Conservation (phyloP, 192 early-diverging fungal genomes). For the Lunasporangiospora selenospora region DNA sequence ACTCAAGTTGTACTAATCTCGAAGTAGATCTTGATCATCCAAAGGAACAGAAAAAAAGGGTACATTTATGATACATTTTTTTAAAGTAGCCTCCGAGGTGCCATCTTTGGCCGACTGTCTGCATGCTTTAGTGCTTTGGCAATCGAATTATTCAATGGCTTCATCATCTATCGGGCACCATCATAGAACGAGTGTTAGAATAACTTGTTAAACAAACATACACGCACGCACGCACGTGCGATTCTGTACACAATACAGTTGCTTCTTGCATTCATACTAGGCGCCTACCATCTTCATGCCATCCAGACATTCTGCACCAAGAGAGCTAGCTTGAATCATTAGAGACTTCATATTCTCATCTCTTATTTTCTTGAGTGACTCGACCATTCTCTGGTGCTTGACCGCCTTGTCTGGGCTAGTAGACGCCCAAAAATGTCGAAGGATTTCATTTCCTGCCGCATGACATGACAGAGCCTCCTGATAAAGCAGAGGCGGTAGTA, state of each 20-base stretch:
- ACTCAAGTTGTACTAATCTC: conserved; percentile 31
- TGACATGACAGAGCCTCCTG: conserved; percentile 52
- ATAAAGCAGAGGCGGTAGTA: conserved; percentile 48
- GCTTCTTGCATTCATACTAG: conserved; percentile 24
- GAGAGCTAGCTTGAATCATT: conserved; percentile 40
- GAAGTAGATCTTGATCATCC: background rate
- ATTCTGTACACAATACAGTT: conserved; percentile 3
- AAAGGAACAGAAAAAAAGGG: background rate
- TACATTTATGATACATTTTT: too few species aligned
- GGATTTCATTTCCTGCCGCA: conserved; percentile 59
- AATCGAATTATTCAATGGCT: conserved; percentile 48
- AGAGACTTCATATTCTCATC: conserved; percentile 51
- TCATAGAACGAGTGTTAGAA: too few species aligned
- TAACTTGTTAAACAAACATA: too few species aligned
- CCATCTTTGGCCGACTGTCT: conserved; percentile 13
- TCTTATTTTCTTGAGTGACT: conserved; percentile 49
- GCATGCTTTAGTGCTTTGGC: conserved; percentile 54
- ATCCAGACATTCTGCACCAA: conserved; percentile 29
- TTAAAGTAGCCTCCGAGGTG: too few species aligned
- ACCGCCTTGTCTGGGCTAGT: conserved; percentile 49
- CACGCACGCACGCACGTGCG: background rate
- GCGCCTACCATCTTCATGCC: conserved; percentile 34
- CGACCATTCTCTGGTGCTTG: conserved; percentile 58
- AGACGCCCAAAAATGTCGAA: conserved; percentile 65
- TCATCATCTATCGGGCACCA: conserved; percentile 50